Percentiles rank a stretch among this genome's conserved stretches.
These are phyloP conservation scores for Xylaria sp. DNA, from an alignment of 2,329 filamentous ascomycete species.

Conservation along the genomic window DNA sequence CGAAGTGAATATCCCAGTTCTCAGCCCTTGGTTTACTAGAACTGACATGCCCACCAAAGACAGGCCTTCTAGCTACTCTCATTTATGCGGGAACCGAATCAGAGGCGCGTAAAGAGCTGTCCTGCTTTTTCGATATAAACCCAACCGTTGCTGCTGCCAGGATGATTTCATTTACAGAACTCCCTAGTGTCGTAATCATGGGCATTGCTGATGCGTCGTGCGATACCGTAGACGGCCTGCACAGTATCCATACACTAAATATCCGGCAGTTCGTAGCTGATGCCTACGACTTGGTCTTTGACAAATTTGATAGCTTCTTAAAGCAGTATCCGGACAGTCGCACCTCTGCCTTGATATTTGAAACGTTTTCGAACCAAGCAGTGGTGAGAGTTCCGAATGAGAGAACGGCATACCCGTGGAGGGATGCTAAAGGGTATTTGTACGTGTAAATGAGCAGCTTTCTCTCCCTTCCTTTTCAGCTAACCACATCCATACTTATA, in stretches of 20 bases:
- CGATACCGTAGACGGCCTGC: neutral
- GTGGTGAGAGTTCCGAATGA: neutral
- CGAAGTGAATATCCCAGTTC: neutral
- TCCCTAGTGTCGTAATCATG: neutral
- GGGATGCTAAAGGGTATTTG: neutral
- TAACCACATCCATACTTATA: neutral
- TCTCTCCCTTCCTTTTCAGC: too few species aligned
- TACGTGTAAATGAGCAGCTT: neutral
- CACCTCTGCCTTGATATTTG: neutral
- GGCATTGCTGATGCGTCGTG: neutral
- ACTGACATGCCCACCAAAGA: neutral
- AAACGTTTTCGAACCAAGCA: neutral
- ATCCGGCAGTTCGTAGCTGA: neutral
- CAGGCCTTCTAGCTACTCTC: neutral
- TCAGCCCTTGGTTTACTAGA: neutral
- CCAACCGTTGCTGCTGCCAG: neutral
- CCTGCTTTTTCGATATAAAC: neutral
- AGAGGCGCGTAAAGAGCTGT: neutral
- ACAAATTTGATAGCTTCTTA: neutral
- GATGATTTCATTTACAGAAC: neutral
- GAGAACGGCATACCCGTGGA: neutral
- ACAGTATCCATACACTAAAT: neutral
- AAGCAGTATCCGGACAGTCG: neutral
- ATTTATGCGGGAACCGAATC: neutral
- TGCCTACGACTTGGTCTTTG: neutral